Evolutionary conservation across 108 stramenopile species (phyloP).

Genomic region (Epithemia pelagica): DNA sequence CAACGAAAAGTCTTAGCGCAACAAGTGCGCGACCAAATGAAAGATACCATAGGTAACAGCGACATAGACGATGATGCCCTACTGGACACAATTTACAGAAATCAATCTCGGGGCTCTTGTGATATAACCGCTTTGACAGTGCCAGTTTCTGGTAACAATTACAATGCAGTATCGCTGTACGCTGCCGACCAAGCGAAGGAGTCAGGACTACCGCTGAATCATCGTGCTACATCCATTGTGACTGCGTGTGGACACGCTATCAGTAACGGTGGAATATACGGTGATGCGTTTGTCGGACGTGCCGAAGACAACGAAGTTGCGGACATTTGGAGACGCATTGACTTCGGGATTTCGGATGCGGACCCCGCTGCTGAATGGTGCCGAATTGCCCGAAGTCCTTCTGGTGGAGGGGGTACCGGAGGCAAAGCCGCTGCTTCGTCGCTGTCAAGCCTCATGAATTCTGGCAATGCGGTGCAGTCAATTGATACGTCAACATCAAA

Average conservation of each 20-base stretch:
- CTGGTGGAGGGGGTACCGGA: conserved; percentile 54
- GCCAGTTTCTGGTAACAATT: conserved; percentile 39
- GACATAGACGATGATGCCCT: conserved; percentile 46
- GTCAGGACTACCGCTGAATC: conserved; percentile 39
- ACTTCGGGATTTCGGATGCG: conserved; percentile 46
- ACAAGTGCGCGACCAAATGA: conserved; percentile 38
- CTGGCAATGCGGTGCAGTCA: conserved; percentile 10
- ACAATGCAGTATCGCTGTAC: conserved; percentile 68
- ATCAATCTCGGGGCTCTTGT: conserved; percentile 37
- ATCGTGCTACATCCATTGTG: conserved; percentile 47
- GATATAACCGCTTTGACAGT: conserved; percentile 69
- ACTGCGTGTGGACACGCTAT: conserved; percentile 56
- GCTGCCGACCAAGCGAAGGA: conserved; percentile 42
- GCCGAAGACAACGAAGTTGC: conserved; percentile 58
- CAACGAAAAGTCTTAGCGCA: conserved; percentile 44
- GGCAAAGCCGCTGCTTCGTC: conserved; percentile 17
- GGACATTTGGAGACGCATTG: conserved; percentile 67
- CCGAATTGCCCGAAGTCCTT: conserved; percentile 31
- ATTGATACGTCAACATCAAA: conserved; percentile 10
- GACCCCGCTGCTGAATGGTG: conserved; percentile 41
- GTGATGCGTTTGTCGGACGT: conserved; percentile 73
- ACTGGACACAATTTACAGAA: conserved; percentile 31
- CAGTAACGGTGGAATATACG: conserved; percentile 42
- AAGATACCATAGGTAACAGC: not conserved
- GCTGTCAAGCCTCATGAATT: conserved; percentile 23